Evolutionary conservation across 2,329 filamentous ascomycete species (phyloP).

Genomic region (Shiraia bambusicola): DNA sequence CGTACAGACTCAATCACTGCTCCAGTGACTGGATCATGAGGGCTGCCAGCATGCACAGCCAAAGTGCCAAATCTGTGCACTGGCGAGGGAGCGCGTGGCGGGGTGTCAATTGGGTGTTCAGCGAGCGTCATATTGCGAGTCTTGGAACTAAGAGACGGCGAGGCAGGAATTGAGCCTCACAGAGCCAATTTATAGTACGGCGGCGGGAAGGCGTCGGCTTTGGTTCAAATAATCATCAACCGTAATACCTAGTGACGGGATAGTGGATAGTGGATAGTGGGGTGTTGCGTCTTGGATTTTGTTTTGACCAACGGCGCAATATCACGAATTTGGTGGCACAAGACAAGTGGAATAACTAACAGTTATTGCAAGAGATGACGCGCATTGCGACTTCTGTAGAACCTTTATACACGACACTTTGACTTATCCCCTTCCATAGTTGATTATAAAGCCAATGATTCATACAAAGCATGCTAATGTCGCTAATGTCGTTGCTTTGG

Average conservation of each 20-base stretch:
- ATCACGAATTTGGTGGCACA: conserved; percentile 9
- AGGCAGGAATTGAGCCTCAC: background rate
- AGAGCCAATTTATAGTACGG: conserved; percentile 1
- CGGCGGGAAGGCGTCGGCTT: conserved; percentile 10
- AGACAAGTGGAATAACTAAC: no score
- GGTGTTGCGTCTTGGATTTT: conserved; percentile 6
- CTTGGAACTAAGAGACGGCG: background rate
- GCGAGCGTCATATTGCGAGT: conserved; percentile 39
- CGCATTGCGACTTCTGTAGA: no score
- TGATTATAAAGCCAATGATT: conserved; percentile 16
- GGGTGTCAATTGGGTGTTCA: conserved; percentile 67
- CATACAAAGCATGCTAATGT: conserved; percentile 6
- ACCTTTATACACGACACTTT: background rate
- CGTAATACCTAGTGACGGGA: no score
- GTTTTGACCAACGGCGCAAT: conserved; percentile 29
- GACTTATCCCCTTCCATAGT: conserved; percentile 27
- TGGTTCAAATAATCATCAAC: conserved; percentile 14
- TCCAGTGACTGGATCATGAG: conserved; percentile 86
- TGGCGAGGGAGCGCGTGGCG: conserved; percentile 71
- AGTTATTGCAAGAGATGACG: no score
- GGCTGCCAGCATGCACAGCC: conserved; percentile 89
- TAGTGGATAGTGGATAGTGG: conserved; percentile 15
- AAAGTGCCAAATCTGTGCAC: conserved; percentile 85
- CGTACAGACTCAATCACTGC: conserved; percentile 85
- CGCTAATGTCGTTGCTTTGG: conserved; percentile 22